Conservation (phyloP, 352 stramenopile genomes). For the Phytophthora lateralis region DNA sequence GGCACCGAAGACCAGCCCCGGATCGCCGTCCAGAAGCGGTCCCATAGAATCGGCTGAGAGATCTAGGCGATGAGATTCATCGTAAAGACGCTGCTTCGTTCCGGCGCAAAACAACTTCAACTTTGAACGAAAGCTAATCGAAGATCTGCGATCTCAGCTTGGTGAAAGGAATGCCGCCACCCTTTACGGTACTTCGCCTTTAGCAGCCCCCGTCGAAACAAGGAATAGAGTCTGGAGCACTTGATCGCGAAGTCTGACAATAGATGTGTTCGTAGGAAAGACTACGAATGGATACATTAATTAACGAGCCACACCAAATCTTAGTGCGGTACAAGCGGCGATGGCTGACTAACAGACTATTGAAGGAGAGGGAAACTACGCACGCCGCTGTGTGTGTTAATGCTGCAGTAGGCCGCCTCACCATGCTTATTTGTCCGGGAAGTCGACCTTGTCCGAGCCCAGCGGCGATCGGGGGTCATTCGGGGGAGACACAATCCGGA, state of each 20-base stretch:
- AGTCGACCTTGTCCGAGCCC: constrained; percentile 39
- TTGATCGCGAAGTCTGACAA: too few species aligned
- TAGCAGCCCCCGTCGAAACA: neutral
- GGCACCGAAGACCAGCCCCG: constrained; percentile 2
- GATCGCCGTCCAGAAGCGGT: neutral
- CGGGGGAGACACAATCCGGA: constrained; percentile 27
- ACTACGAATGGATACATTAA: neutral
- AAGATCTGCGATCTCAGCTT: neutral
- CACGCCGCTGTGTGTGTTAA: neutral
- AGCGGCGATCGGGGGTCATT: constrained; percentile 47
- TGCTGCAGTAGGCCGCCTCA: neutral
- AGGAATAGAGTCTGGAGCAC: neutral
- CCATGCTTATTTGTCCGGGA: constrained; percentile 24
- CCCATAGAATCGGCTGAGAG: neutral
- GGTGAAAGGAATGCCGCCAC: too few species aligned
- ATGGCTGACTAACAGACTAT: constrained; percentile 9
- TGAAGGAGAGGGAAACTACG: constrained; percentile 4
- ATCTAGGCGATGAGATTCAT: neutral
- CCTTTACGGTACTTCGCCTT: neutral
- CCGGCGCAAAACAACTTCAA: neutral
- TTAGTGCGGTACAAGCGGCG: neutral
- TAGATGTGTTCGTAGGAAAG: neutral
- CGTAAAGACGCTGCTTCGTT: neutral
- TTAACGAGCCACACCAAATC: neutral
- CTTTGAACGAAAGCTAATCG: neutral